Base-by-base conservation (phyloP, 2,329 filamentous ascomycete genomes). In the Gaeumannomyces tritici region DNA sequence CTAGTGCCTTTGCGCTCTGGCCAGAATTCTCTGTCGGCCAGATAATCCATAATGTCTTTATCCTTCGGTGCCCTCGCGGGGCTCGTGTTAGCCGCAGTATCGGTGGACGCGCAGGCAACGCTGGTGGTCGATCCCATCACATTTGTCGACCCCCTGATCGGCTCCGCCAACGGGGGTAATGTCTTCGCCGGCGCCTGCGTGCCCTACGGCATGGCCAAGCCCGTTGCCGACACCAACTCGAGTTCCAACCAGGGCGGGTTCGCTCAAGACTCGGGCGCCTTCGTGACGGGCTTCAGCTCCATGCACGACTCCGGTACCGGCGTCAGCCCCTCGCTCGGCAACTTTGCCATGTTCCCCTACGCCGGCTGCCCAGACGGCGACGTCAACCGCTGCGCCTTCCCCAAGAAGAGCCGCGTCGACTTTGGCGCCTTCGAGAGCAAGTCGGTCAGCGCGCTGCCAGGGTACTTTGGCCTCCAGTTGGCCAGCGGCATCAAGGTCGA, bases 331-430 rank as follows among this genome's bases (percentile, higher is more conserved):
- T 90, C 86, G 4, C 74, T 91, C 21, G 89, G 88, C 18, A 90
- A 90, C 69, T 91, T 91, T 61, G 86, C 89, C 0, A 75, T 91
- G 1, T 91, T 91, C 65, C 80, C 88, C 0, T 87, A 89, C 65
- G 74, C 81, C 4, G 77, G 78, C 55, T 91, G 89, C 65, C 77
- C 81, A 0, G 79, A 76, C 18, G 83, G 89, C 64, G 80, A 86
- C 54, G 73, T 91, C 62, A 77, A 89, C 67, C 76, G 77, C 9
- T 90, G 88, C 71, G 76, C 75, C 15, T 90, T 84, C 68, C 80
- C 82, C 13, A 83, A 83, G 67, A 74, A 72, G 64, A 66, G 69
- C 66, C 78, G 69, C 65, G 75, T 59, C 60, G 66, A 64, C 1
- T 76, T 74, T 63, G 79, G 79, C 2, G 65, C 68, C 1, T 86